A percentile compares a stretch with the other conserved stretches of the same genome.
These are phyloP conservation scores for Geosiphon pyriformis DNA, from an alignment of 192 early-diverging fungal genomes.

Conservation along the genomic window DNA sequence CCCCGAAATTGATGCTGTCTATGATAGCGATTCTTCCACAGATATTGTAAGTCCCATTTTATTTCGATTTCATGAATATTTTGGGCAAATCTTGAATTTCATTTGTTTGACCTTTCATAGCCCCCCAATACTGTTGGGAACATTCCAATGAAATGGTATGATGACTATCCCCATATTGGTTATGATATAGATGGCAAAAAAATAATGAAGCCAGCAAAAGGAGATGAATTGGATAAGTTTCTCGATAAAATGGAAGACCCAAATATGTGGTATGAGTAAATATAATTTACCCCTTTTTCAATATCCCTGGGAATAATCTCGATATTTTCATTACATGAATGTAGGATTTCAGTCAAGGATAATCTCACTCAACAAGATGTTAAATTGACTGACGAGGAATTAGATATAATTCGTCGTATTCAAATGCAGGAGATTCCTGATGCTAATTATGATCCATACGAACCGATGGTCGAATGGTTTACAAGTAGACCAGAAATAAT, in stretches of 20 bases:
- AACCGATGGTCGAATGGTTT: conserved; percentile 94
- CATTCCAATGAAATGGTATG: conserved; percentile 96
- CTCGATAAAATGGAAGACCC: conserved; percentile 89
- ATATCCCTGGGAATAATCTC: not conserved
- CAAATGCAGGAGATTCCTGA: conserved; percentile 80
- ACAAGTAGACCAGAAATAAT: conserved; percentile 73
- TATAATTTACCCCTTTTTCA: not conserved
- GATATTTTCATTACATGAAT: too few relatives aligned
- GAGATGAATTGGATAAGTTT: conserved; percentile 93
- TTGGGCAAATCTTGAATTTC: not conserved
- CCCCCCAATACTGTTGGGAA: conserved; percentile 90
- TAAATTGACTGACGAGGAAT: conserved; percentile 80
- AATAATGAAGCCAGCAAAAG: conserved; percentile 80
- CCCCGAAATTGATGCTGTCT: conserved; percentile 89
- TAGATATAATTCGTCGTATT: conserved; percentile 89
- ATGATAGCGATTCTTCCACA: conserved; percentile 88
- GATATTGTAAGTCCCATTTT: conserved; percentile 63
- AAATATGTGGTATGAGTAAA: conserved; percentile 62
- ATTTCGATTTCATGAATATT: not conserved
- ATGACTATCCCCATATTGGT: conserved; percentile 94
- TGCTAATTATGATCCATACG: conserved; percentile 82
- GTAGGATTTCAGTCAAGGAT: conserved; percentile 71
- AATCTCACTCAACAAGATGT: conserved; percentile 75
- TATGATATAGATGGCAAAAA: conserved; percentile 93
- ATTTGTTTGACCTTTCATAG: conserved; percentile 35